Base-by-base conservation (phyloP, 768 basidiomycete genomes). In the Pleurotus ostreatus region DNA sequence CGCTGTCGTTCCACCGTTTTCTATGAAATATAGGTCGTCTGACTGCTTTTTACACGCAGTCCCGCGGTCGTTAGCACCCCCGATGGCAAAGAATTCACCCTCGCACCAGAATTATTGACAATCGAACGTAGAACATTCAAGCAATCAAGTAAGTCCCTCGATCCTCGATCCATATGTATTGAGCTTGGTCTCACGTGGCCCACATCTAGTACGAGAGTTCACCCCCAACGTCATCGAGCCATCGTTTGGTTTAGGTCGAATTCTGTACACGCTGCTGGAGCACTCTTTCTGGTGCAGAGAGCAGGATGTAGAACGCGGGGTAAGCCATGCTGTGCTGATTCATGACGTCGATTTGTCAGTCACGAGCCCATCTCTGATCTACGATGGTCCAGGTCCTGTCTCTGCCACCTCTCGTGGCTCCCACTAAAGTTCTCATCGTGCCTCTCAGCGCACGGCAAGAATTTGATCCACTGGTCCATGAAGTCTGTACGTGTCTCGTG, bases 171-270 rank as follows among this genome's bases (percentile, higher is more conserved):
- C 38, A 41, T 15, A 16, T 20, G 46, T 20, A 47, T 47, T 39
- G 52, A 46, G 30, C 49, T 30, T n/a, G 5, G 43, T 18, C 0
- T 26, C 22, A 37, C 44, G 25, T 23, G 13, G 18, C 38, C 22
- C 37, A 38, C 54, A 56, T 56, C 38, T 66, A 97, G 94, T 92
- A 61, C 92, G 96, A 61, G 95, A 98, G 73, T 97, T 82, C 73
- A 93, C 86, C 55, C 97, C 96, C 38, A 98, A 98, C 71, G 97
- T 99, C 70, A 96, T 98, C 69, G 96, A 98, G 70, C 95, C 97
- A 20, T 99, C 97, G 3, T 97, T 98, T 72, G 96, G 97, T 58
- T 84, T 98, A 62, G 96, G 96, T 54, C 93, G 96, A 55, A 97
- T 98, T 64, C 77, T 98, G 46, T 98, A 98, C 71, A 85, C 84